Evolutionary conservation across 2,329 filamentous ascomycete genomes (phyloP).

Genomic region (Cladosporium austrohemisphaericum): DNA sequence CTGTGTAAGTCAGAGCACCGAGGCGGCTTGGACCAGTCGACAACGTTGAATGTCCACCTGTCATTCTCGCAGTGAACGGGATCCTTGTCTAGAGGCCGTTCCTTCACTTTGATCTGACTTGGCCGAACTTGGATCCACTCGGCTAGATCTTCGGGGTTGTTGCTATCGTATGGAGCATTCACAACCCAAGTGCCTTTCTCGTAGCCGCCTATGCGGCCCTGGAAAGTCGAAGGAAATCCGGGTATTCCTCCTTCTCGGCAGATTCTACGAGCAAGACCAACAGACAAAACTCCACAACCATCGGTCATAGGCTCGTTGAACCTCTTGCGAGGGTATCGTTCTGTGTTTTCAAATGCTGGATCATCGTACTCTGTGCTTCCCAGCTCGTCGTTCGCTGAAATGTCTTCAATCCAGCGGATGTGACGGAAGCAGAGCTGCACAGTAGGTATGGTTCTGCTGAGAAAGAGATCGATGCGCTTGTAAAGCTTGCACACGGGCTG

Average conservation of each 20-base stretch:
- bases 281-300: constrained; percentile 63
- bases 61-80: background rate
- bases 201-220: constrained; percentile 66
- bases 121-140: constrained; percentile 62
- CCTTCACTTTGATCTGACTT: constrained; percentile 66
- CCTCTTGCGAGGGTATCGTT: background rate
- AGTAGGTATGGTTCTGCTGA: constrained; percentile 40
- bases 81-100: constrained; percentile 4
- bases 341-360: background rate
- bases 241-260: constrained; percentile 48
- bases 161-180: constrained; percentile 47
- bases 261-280: constrained; percentile 53
- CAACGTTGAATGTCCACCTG: constrained; percentile 51
- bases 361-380: constrained; percentile 40
- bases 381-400: constrained; percentile 28
- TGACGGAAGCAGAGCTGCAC: constrained; percentile 36
- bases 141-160: constrained; percentile 39
- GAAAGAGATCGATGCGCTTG: constrained; percentile 40
- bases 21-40: constrained; percentile 42
- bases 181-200: constrained; percentile 75
- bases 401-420: constrained; percentile 32
- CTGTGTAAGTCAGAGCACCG: constrained; percentile 7
- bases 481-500: constrained; percentile 41
- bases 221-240: constrained; percentile 61
- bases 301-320: constrained; percentile 45